A percentile compares a stretch with the other conserved stretches of the same genome.
Conservation (phyloP, 2,329 filamentous ascomycete genomes). For the Nigrospora sphaerica region DNA sequence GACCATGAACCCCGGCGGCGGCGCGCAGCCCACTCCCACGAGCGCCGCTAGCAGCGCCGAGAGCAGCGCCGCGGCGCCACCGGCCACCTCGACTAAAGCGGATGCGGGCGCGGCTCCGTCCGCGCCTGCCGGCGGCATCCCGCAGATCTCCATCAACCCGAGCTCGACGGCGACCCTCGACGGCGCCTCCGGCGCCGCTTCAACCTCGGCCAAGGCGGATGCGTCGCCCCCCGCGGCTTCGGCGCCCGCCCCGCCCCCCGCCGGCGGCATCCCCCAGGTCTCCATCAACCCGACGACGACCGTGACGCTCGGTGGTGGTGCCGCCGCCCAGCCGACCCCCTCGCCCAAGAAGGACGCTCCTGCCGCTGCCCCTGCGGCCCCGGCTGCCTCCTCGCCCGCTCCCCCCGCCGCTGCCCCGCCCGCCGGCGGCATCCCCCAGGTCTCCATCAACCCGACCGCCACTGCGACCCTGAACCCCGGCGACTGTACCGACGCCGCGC, state of each 20-base stretch:
- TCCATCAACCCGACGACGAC: not conserved
- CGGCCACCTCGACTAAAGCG: not conserved
- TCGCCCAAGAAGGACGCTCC: not conserved
- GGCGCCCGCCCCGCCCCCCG: not conserved
- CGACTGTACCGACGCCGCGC: not conserved
- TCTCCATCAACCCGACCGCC: not conserved
- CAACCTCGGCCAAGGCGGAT: not conserved
- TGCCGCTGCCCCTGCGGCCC: not conserved
- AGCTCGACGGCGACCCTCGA: not conserved
- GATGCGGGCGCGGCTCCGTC: not conserved
- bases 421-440: not conserved
- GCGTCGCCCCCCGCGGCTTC: not conserved
- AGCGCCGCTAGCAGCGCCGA: not conserved
- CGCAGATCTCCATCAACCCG: not conserved
- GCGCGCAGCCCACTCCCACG: not conserved
- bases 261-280: not conserved
- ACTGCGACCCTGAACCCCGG: not conserved
- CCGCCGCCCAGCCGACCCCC: not conserved
- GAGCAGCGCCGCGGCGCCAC: no score
- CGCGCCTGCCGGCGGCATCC: not conserved
- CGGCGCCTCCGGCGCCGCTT: not conserved
- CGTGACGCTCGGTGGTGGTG: not conserved
- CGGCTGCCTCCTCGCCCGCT: not conserved
- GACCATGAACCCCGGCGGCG: not conserved
- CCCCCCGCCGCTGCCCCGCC: not conserved